Conservation (phyloP, 805 yeast species). For the Alloascoidea hylecoeti region DNA sequence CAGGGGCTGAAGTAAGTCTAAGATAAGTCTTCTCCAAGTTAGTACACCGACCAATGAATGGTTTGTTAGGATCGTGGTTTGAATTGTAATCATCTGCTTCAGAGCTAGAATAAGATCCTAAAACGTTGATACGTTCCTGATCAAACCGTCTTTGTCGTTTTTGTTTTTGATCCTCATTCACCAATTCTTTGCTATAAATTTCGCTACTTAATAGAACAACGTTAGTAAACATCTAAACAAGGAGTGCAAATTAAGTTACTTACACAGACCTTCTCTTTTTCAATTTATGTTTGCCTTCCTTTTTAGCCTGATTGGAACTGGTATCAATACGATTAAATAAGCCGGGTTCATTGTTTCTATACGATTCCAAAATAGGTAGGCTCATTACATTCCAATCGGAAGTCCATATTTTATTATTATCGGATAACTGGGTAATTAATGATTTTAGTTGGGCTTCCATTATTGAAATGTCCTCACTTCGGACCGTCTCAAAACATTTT, state of each 20-base stretch:
- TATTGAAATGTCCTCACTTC: constrained; percentile 19
- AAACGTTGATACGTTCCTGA: constrained; percentile 12
- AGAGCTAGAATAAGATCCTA: constrained; percentile 5
- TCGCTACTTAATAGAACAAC: constrained; percentile 8
- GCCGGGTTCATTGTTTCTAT: no score
- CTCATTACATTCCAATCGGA: constrained; percentile 41
- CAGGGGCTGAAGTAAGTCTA: constrained; percentile 83
- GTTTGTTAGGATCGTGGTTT: constrained; percentile 7
- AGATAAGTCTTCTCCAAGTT: constrained; percentile 65
- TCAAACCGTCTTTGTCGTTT: constrained; percentile 37
- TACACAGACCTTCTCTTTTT: neutral
- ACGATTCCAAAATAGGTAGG: constrained; percentile 26
- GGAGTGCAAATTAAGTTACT: neutral
- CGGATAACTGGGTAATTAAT: constrained; percentile 33
- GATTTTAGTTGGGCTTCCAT: constrained; percentile 36
- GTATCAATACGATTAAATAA: no score
- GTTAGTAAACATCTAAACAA: no score
- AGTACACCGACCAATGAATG: constrained; percentile 48
- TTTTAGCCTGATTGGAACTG: no score
- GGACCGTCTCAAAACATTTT: constrained; percentile 27
- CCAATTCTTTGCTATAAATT: neutral
- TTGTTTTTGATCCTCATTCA: constrained; percentile 19
- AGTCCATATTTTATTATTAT: constrained; percentile 24
- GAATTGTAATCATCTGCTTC: constrained; percentile 1
- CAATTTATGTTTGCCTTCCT: constrained; percentile 2